Evolutionary conservation across 139 green algal genomes (phyloP).

Genomic region (Eudorina sp.): DNA sequence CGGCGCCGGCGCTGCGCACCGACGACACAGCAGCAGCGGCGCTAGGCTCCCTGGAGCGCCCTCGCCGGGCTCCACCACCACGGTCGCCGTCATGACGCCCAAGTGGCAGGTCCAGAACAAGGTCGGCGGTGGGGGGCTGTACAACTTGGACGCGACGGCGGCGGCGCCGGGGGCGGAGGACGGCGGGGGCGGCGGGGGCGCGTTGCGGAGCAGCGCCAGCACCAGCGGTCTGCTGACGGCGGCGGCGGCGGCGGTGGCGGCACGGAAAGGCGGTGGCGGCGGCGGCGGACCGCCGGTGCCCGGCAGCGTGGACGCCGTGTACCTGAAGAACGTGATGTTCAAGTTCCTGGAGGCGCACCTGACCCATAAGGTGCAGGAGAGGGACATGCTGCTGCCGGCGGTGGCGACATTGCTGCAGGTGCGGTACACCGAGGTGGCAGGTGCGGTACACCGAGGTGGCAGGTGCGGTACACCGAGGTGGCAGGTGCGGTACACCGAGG

Average conservation of each 20-base stretch:
- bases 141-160: conserved; percentile 38
- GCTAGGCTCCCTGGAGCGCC: background rate
- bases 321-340: conserved; percentile 82
- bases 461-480: no score
- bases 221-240: background rate
- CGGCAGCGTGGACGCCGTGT: conserved; percentile 45
- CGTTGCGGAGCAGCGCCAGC: background rate
- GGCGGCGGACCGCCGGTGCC: background rate
- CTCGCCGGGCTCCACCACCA: background rate
- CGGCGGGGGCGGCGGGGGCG: background rate
- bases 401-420: conserved; percentile 73
- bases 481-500: no score
- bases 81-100: background rate
- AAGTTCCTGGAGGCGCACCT: conserved; percentile 77
- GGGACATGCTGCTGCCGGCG: conserved; percentile 73
- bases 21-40: background rate
- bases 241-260: background rate
- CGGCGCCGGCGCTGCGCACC: background rate
- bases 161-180: background rate
- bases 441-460: no score
- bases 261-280: background rate
- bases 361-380: conserved; percentile 59
- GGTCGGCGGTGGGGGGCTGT: conserved; percentile 70
- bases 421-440: no score
- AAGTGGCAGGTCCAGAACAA: conserved; percentile 71